Evolutionary conservation across 2,329 filamentous ascomycete genomes (phyloP).

Genomic region (Venturia nashicola): DNA sequence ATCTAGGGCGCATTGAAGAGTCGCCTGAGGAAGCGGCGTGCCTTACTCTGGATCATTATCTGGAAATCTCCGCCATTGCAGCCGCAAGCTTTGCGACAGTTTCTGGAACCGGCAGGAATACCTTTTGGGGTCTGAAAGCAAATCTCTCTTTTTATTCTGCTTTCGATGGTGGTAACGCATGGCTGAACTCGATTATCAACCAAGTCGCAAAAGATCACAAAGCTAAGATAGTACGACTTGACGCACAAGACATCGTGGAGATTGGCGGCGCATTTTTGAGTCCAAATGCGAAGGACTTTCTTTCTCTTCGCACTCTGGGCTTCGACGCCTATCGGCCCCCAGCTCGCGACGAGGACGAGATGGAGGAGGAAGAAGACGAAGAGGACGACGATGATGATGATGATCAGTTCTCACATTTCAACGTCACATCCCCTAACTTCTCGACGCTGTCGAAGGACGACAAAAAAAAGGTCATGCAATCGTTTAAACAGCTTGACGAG

Average conservation of each 20-base stretch:
- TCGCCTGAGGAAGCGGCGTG: background rate
- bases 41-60: background rate
- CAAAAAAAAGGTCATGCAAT: background rate
- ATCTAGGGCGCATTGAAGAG: background rate
- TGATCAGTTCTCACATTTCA: background rate
- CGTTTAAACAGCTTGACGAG: background rate
- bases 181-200: conserved; percentile 50
- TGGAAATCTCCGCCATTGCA: conserved; percentile 1
- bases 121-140: background rate
- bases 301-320: conserved; percentile 34
- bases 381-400: conserved; percentile 26
- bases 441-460: background rate
- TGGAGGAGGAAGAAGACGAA: conserved; percentile 30
- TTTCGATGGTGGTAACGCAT: conserved; percentile 38
- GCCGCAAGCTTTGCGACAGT: background rate
- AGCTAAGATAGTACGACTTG: conserved; percentile 56
- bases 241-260: conserved; percentile 57
- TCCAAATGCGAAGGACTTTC: conserved; percentile 42
- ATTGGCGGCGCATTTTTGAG: conserved; percentile 59
- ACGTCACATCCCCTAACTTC: too few species aligned
- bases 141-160: conserved; percentile 43
- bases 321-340: conserved; percentile 39
- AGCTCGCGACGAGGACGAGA: conserved; percentile 35
- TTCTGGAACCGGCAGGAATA: background rate
- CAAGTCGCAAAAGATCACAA: conserved; percentile 47